phyloP scores from a whole-genome alignment of 1,139 yeast genomes.

The Yamadazyma blattariae region DNA sequence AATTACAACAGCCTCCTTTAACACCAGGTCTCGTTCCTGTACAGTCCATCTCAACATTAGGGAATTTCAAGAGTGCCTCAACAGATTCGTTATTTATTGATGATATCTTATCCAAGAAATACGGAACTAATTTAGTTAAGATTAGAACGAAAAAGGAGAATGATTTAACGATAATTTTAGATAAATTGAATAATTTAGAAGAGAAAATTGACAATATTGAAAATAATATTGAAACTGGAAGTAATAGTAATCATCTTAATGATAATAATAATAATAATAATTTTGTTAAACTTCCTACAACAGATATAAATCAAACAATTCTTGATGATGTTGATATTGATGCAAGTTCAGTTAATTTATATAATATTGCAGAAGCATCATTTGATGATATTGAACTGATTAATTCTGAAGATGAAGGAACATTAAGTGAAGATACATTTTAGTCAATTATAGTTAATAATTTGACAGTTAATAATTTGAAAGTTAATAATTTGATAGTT shows the following conservation, averaged over 20 bases:
- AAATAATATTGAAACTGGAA: neutral
- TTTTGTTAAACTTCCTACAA: neutral
- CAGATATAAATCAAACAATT: conserved; percentile 10
- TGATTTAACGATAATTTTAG: conserved; percentile 11
- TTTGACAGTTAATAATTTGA: too few relatives aligned
- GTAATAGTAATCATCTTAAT: neutral
- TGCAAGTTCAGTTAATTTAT: conserved; percentile 14
- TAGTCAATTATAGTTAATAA: too few relatives aligned
- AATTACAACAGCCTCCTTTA: conserved; percentile 1
- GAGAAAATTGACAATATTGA: conserved; percentile 12
- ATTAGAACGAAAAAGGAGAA: conserved; percentile 11
- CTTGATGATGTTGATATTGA: conserved; percentile 13
- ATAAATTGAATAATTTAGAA: conserved; percentile 11
- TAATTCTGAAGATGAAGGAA: conserved; percentile 12
- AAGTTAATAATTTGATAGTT: too few relatives aligned
- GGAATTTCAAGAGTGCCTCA: conserved; percentile 32
- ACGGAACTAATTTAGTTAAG: conserved; percentile 17
- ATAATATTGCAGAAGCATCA: conserved; percentile 22
- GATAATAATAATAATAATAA: neutral
- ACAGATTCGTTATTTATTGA: conserved; percentile 36
- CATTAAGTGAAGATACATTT: conserved; percentile 11
- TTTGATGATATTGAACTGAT: conserved; percentile 20
- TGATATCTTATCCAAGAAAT: conserved; percentile 25
- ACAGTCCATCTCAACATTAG: conserved; percentile 31
- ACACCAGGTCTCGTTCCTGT: conserved; percentile 15